Evolutionary conservation across 495 filamentous ascomycete species (phyloP).

Genomic region (Aspergillus homomorphus): DNA sequence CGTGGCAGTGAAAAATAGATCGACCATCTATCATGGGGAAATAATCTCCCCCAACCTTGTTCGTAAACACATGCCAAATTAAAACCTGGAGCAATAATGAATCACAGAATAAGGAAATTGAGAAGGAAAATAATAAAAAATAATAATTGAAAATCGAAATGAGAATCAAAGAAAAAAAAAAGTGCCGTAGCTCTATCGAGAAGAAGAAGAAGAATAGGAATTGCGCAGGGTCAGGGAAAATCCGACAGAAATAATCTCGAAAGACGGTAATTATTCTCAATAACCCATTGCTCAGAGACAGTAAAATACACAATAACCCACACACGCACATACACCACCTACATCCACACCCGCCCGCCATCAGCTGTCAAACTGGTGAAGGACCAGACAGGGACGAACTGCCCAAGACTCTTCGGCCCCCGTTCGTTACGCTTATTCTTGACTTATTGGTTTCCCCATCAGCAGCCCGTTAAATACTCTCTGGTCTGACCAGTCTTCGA

Average conservation of each 20-base stretch:
- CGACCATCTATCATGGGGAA: background rate
- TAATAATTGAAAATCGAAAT: conserved; percentile 1
- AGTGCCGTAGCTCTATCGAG: conserved; percentile 2
- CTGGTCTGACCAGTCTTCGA: conserved; percentile 16
- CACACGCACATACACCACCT: background rate
- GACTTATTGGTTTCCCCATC: conserved; percentile 16
- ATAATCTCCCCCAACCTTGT: background rate
- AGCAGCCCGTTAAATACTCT: conserved; percentile 22
- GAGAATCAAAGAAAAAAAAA: conserved; percentile 4
- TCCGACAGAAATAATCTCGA: conserved; percentile 1
- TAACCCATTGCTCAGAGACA: background rate
- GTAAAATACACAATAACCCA: background rate
- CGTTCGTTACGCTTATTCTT: conserved; percentile 22
- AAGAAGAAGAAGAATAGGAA: conserved; percentile 5
- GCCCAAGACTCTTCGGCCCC: conserved; percentile 13
- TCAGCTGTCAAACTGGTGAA: conserved; percentile 16
- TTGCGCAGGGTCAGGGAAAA: conserved; percentile 7
- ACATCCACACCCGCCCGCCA: conserved; percentile 2
- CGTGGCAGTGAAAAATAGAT: conserved; percentile 12
- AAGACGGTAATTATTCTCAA: background rate
- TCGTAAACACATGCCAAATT: too few species aligned
- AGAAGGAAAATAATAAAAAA: background rate
- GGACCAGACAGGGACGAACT: conserved; percentile 9
- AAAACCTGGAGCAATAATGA: too few species aligned
- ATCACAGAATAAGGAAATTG: conserved; percentile 3